A percentile compares a stretch with the other conserved stretches of the same genome.
phyloP scores from a whole-genome alignment of 2,329 filamentous ascomycete species.

The Neofusicoccum sp. region DNA sequence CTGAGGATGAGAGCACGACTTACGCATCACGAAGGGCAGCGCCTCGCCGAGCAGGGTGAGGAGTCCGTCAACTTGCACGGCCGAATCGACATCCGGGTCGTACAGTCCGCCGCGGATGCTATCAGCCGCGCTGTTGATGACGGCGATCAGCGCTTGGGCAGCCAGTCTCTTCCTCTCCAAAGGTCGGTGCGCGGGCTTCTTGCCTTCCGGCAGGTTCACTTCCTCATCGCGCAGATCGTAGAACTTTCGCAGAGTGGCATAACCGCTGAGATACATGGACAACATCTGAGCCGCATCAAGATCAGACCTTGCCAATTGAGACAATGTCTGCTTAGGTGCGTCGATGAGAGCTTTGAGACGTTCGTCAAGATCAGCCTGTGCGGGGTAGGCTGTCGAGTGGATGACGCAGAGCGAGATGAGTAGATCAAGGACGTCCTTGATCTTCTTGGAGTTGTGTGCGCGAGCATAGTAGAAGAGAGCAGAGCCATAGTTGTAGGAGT shows the following conservation, averaged over 20 bases:
- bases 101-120: slow-evolving; percentile 89
- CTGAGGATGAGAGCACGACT: slow-evolving; percentile 23
- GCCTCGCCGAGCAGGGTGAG: slow-evolving; percentile 81
- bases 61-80: slow-evolving; percentile 85
- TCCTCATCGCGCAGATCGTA: slow-evolving; percentile 81
- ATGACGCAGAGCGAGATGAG: slow-evolving; percentile 85
- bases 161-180: slow-evolving; percentile 66
- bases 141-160: slow-evolving; percentile 72
- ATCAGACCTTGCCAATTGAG: slow-evolving; percentile 70
- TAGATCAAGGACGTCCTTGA: slow-evolving; percentile 81
- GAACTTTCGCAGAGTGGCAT: slow-evolving; percentile 85
- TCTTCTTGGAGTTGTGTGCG: slow-evolving; percentile 72
- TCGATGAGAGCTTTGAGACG: slow-evolving; percentile 68
- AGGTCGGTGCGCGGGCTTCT: slow-evolving; percentile 47
- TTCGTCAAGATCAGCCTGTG: slow-evolving; percentile 68
- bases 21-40: slow-evolving; percentile 66
- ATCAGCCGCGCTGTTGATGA: slow-evolving; percentile 82
- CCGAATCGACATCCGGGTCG: slow-evolving; percentile 74
- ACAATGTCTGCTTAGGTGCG: slow-evolving; percentile 69
- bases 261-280: slow-evolving; percentile 83
- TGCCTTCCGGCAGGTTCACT: slow-evolving; percentile 38
- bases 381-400: slow-evolving; percentile 78
- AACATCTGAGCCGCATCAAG: slow-evolving; percentile 79
- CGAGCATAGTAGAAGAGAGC: slow-evolving; percentile 89
- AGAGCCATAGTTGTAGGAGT: slow-evolving; percentile 76